Conservation (phyloP, 805 yeast genomes). For the Ogataea philodendri region DNA sequence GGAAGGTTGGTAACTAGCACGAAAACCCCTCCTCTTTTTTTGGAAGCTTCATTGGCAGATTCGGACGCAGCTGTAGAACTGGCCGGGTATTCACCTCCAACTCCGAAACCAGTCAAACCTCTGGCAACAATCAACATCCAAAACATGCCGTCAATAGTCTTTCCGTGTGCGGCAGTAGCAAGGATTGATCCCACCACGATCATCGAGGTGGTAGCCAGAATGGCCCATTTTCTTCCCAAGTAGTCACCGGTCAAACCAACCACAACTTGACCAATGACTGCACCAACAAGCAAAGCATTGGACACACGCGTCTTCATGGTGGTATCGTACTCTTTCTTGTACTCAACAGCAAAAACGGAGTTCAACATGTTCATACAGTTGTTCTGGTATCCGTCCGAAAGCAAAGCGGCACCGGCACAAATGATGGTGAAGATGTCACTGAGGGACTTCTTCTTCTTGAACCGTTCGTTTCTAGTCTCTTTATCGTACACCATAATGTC, state of each 20-base stretch:
- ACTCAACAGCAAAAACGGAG: conserved; percentile 21
- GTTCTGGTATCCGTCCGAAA: conserved; percentile 50
- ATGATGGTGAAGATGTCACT: conserved; percentile 47
- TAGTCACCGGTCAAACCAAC: conserved; percentile 59
- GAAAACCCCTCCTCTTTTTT: conserved; percentile 64
- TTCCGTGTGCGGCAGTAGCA: conserved; percentile 61
- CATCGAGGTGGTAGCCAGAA: conserved; percentile 55
- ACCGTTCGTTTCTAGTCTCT: conserved; percentile 20
- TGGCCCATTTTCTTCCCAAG: conserved; percentile 60
- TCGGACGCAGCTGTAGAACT: conserved; percentile 63
- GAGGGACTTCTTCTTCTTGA: conserved; percentile 28
- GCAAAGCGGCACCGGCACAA: conserved; percentile 72
- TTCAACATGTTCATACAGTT: conserved; percentile 29
- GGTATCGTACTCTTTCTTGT: conserved; percentile 49
- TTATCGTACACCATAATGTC: conserved; percentile 20
- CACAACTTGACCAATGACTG: conserved; percentile 58
- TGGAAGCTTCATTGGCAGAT: conserved; percentile 58
- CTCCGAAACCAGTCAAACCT: conserved; percentile 76
- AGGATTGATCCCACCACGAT: conserved; percentile 55
- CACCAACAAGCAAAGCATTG: conserved; percentile 51
- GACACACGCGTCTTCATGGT: conserved; percentile 29
- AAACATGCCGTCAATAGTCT: conserved; percentile 41
- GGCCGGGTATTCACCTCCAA: conserved; percentile 66
- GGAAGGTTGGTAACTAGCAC: conserved; percentile 72
- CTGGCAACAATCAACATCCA: conserved; percentile 67